phyloP scores from a whole-genome alignment of 495 filamentous ascomycete genomes.

The Massariosphaeria phaeospora region DNA sequence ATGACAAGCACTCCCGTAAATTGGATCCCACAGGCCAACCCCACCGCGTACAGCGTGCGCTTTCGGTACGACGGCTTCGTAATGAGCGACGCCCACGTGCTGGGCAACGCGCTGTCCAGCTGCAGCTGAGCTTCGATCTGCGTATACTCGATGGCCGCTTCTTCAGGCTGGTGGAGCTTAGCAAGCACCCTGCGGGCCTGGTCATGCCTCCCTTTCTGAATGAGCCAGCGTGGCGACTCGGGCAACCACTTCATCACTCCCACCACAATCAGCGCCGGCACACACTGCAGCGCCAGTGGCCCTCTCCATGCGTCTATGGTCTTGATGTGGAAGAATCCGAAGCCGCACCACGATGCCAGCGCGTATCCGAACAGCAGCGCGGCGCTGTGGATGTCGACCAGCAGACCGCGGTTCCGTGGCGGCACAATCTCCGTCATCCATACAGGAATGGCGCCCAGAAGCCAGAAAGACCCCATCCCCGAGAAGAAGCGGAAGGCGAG shows the following conservation, averaged over 20 bases:
- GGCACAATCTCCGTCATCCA: constrained; percentile 34
- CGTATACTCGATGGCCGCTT: constrained; percentile 30
- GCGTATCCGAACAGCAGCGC: constrained; percentile 25
- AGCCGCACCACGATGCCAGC: constrained; percentile 26
- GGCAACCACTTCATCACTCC: constrained; percentile 33
- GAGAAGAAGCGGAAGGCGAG: constrained; percentile 31
- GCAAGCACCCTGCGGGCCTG: constrained; percentile 33
- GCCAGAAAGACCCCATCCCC: constrained; percentile 20
- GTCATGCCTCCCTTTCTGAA: constrained; percentile 33
- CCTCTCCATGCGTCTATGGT: constrained; percentile 21
- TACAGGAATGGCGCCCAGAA: constrained; percentile 19
- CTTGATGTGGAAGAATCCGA: constrained; percentile 37
- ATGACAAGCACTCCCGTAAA: constrained; percentile 35
- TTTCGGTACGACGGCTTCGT: constrained; percentile 35
- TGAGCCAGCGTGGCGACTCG: constrained; percentile 34
- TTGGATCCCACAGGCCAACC: constrained; percentile 26
- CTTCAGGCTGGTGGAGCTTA: constrained; percentile 25
- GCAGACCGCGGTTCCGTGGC: constrained; percentile 19
- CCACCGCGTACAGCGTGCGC: constrained; percentile 26
- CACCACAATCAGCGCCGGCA: constrained; percentile 10
- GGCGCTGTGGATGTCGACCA: constrained; percentile 29
- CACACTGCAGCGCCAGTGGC: constrained; percentile 26
- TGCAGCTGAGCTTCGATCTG: constrained; percentile 35
- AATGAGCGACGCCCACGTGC: constrained; percentile 30
- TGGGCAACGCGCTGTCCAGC: constrained; percentile 28